Conservation (phyloP, 768 basidiomycete species). For the Austroboletus eburneus region DNA sequence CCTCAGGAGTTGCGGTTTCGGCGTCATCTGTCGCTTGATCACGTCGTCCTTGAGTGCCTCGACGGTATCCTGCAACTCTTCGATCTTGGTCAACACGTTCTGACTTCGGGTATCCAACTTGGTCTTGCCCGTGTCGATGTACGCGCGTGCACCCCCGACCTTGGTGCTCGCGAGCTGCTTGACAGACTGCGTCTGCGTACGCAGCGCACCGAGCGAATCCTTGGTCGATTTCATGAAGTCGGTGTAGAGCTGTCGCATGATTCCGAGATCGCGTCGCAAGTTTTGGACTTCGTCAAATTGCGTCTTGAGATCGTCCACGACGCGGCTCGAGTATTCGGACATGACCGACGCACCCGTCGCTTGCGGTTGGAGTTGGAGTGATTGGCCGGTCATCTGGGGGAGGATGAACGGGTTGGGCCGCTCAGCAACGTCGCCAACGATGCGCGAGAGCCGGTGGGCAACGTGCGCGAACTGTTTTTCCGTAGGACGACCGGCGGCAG, state of each 20-base stretch:
- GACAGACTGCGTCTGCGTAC: conserved; percentile 82
- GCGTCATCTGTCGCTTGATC: conserved; percentile 80
- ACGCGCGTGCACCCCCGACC: conserved; percentile 81
- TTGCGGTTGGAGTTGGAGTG: conserved; percentile 56
- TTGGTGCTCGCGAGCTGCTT: conserved; percentile 79
- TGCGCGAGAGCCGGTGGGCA: conserved; percentile 70
- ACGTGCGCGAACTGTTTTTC: conserved; percentile 71
- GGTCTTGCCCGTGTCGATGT: conserved; percentile 88
- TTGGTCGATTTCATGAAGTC: conserved; percentile 94
- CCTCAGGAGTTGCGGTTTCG: conserved; percentile 69
- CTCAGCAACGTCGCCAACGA: conserved; percentile 46
- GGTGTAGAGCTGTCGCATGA: conserved; percentile 91
- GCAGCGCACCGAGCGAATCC: conserved; percentile 71
- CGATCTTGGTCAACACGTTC: conserved; percentile 86
- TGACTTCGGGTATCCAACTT: conserved; percentile 89
- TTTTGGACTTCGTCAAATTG: conserved; percentile 96
- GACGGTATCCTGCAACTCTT: conserved; percentile 88
- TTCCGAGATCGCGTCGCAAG: conserved; percentile 85
- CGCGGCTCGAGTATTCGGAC: conserved; percentile 68
- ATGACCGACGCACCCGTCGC: conserved; percentile 70
- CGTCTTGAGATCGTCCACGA: conserved; percentile 79
- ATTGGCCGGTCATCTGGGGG: conserved; percentile 66
- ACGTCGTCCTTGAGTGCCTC: conserved; percentile 91
- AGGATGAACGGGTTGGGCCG: conserved; percentile 36
- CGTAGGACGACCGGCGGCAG: conserved; percentile 60